Conservation (phyloP, 805 yeast genomes). For the Pichia heedii region DNA sequence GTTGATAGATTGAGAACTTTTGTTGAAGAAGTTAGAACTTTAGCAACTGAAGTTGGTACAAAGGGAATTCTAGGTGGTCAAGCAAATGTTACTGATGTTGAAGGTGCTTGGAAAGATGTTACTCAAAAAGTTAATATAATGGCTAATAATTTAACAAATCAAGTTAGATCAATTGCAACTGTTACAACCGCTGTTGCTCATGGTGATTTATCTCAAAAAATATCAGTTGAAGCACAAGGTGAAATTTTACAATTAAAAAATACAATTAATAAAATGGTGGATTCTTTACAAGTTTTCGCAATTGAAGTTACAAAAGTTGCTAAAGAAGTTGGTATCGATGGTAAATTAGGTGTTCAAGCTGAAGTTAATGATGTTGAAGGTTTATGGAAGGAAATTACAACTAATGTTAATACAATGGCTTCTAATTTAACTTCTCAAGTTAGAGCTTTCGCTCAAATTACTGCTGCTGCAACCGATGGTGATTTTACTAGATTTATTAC, state of each 20-base stretch:
- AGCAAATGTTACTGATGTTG: slow-evolving; percentile 76
- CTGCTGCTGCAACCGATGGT: slow-evolving; percentile 92
- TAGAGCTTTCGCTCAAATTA: slow-evolving; percentile 86
- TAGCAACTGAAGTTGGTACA: slow-evolving; percentile 78
- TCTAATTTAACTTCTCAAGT: slow-evolving; percentile 88
- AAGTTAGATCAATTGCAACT: slow-evolving; percentile 81
- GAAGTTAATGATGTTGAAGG: slow-evolving; percentile 89
- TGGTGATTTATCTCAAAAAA: slow-evolving; percentile 79
- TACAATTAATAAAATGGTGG: slow-evolving; percentile 90
- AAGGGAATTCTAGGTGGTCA: slow-evolving; percentile 88
- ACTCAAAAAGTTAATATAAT: slow-evolving; percentile 84
- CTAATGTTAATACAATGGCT: slow-evolving; percentile 90
- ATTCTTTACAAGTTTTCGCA: slow-evolving; percentile 78
- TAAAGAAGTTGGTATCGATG: slow-evolving; percentile 87
- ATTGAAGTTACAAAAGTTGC: slow-evolving; percentile 86
- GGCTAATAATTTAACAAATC: slow-evolving; percentile 83
- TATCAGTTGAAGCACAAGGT: slow-evolving; percentile 85
- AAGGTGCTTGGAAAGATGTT: slow-evolving; percentile 83
- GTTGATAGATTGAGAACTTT: slow-evolving; percentile 79
- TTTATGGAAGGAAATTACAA: slow-evolving; percentile 83
- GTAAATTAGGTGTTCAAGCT: slow-evolving; percentile 87
- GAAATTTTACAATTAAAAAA: slow-evolving; percentile 78
- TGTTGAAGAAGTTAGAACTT: slow-evolving; percentile 75
- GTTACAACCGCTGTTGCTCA: slow-evolving; percentile 90
- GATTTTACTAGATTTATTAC: slow-evolving; percentile 86